Evolutionary conservation across 331 rosid genomes (phyloP), one percentile per base, ranked within the genome.

Genomic region (Rhamnella rubrinervis): DNA sequence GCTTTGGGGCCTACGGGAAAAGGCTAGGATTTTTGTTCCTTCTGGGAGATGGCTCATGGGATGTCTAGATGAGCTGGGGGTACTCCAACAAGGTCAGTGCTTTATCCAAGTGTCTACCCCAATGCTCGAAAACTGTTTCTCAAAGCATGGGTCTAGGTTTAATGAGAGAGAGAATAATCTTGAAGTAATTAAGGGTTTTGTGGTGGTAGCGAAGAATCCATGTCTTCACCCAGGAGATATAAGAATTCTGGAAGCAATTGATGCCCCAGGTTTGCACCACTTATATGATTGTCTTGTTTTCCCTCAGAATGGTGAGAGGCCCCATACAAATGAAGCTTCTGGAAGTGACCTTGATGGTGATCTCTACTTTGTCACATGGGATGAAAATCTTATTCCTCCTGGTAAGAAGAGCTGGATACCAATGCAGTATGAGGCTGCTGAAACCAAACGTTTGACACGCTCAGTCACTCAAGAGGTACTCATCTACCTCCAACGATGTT

Each of bases 211-310:
- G 15, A 93, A 93, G 82, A 93, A 93, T 76, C 98, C 98, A 7
- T 93, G 97, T 81, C 97, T 93, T 80, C 97, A 93, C 77, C 98
- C 98, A 0, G 98, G 98, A 74, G 98, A 93, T 52, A 68, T 95
- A 59, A 83, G 97, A 77, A 75, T 91, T 80, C 78, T 95, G 74
- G 95, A 91, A 80, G 96, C 96, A 77, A 96, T 95, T 71, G 96
- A 95, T 77, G 83, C 76, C 72, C 93, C 93, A 5, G 86, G 52
- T 47, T 79, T 95, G 60, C 85, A 72, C 84, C 96, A 87, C 79
- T 75, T 95, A n/a, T 63, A 83, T 47, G 97, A 95, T 77, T 95
- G 98, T 69, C 82, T 89, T 47, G 82, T 95, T 71, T 95, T 95
- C 80, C 97, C 98, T 19, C 98, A 84, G 68, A 89, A 91, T 44